Base-by-base conservation (phyloP, 148 eudicot genomes). In the Selenicereus undatus region DNA sequence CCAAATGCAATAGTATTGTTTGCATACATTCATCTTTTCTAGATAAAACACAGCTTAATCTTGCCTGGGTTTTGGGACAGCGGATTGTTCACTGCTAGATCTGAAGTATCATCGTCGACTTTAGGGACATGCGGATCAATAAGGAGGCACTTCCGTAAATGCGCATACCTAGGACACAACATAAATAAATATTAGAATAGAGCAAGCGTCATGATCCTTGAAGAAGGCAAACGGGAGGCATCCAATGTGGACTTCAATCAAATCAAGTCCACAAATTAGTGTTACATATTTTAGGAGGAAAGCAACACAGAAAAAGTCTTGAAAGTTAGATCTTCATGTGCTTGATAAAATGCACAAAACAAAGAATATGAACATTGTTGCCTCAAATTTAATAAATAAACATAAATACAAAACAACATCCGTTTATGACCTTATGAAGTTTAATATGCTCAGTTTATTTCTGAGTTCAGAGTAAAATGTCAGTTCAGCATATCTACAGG, bases 31-130 rank as follows among this genome's bases (percentile, higher is more conserved):
- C 43, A 48, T 75, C 39, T 52, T 51, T 42, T 51, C 77, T 29
- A 0, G 65, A n/a, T 72, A 68, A 43, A 70, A 45, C 71, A 76
- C 20, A 4, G 48, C 36, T 50, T 45, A 71, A 81, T 66, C 78
- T 81, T 78, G 91, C 99, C 99, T 71, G 99, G 99, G 80, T 90
- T 89, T 87, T 96, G 98, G 26, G 99, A 96, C 26, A 96, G 82
- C 14, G 99, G 99, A 74, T 96, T 94, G 86, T 96, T 98, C 80
- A 93, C 87, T 75, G 83, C 88, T 76, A 86, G 87, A 92, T 92
- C 89, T 24, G 89, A 86, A 82, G 93, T 89, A 80, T 79, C 82
- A 76, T 87, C 85, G 71, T 90, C 92, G 83, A 88, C 89, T 82
- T 91, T 94, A 32, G 87, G 83, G 39, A 91, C 66, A 35, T 87